Percentiles rank a stretch among this genome's conserved stretches.
Evolutionary conservation across 2,329 filamentous ascomycete genomes (phyloP).

Genomic region (Penicillium sp.): DNA sequence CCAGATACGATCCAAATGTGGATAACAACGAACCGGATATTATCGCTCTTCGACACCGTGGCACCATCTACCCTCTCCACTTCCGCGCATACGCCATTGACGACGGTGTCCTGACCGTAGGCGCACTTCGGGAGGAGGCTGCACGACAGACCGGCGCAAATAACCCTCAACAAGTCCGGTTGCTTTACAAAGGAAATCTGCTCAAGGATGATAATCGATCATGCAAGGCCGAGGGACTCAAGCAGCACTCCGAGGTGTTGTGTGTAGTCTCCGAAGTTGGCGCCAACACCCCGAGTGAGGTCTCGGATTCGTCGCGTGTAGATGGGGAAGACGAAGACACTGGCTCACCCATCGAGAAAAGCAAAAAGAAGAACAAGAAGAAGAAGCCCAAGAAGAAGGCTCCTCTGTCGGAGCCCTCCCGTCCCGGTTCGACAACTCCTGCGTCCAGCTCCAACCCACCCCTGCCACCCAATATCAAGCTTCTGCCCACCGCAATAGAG

Average conservation of each 20-base stretch:
- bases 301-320: slow-evolving; percentile 27
- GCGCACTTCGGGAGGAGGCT: slow-evolving; percentile 41
- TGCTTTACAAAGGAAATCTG: slow-evolving; percentile 50
- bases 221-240: slow-evolving; percentile 46
- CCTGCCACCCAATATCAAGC: slow-evolving; percentile 36
- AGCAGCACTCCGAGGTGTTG: slow-evolving; percentile 50
- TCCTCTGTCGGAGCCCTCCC: slow-evolving; percentile 13
- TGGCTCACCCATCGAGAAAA: slow-evolving; percentile 20
- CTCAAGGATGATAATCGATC: slow-evolving; percentile 42
- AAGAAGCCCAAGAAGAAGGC: slow-evolving; percentile 11
- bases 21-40: slow-evolving; percentile 44
- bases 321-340: slow-evolving; percentile 19
- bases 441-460: slow-evolving; percentile 22
- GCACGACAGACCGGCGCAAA: slow-evolving; percentile 37
- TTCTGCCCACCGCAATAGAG: slow-evolving; percentile 34
- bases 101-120: slow-evolving; percentile 45
- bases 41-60: slow-evolving; percentile 44
- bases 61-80: slow-evolving; percentile 42
- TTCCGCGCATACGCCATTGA: slow-evolving; percentile 50
- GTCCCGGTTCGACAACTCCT: slow-evolving; percentile 15
- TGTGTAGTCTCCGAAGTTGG: slow-evolving; percentile 46
- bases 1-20: slow-evolving; percentile 11
- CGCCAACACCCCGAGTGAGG: slow-evolving; percentile 32
- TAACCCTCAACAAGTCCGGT: slow-evolving; percentile 39
- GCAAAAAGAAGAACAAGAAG: slow-evolving; percentile 30